These are phyloP conservation scores for Linum lewisii DNA, from an alignment of 345 rosid species.

Conservation along the genomic window DNA sequence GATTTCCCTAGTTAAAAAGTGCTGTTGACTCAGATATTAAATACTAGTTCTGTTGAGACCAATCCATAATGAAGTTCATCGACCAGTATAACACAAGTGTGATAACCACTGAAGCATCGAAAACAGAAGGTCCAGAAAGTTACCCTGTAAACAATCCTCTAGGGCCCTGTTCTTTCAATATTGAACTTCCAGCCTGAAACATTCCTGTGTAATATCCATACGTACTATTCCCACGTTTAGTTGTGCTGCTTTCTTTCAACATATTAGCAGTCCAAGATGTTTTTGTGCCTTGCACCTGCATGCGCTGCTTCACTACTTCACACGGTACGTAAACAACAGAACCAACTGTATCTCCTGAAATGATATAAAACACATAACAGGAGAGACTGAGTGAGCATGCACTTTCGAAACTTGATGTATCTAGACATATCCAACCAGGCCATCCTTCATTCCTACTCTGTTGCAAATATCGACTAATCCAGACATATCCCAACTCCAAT, in stretches of 20 bases:
- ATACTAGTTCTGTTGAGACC: too few species aligned
- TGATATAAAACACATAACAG: conserved; percentile 18
- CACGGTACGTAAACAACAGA: conserved; percentile 89
- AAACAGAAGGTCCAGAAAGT: not conserved
- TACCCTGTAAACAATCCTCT: conserved; percentile 92
- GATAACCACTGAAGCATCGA: too few species aligned
- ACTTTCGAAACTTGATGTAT: not conserved
- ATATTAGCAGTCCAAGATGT: conserved; percentile 57
- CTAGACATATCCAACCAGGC: not conserved
- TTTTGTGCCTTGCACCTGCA: conserved; percentile 90
- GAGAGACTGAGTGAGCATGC: conserved; percentile 19
- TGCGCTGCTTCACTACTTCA: conserved; percentile 94
- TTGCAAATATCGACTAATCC: too few species aligned
- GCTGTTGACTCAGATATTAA: too few species aligned
- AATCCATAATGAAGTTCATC: too few species aligned
- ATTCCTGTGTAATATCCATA: conserved; percentile 77
- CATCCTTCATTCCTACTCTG: too few species aligned
- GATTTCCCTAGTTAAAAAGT: not conserved
- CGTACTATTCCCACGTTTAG: conserved; percentile 42
- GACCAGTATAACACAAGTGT: too few species aligned
- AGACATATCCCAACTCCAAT: too few species aligned
- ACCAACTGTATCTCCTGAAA: conserved; percentile 92
- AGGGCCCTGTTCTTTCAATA: conserved; percentile 77
- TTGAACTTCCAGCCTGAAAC: conserved; percentile 80
- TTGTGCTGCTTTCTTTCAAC: conserved; percentile 30